Evolutionary conservation across 1,284 basidiomycete genomes (phyloP).

Genomic region (Ustilago bromivora): DNA sequence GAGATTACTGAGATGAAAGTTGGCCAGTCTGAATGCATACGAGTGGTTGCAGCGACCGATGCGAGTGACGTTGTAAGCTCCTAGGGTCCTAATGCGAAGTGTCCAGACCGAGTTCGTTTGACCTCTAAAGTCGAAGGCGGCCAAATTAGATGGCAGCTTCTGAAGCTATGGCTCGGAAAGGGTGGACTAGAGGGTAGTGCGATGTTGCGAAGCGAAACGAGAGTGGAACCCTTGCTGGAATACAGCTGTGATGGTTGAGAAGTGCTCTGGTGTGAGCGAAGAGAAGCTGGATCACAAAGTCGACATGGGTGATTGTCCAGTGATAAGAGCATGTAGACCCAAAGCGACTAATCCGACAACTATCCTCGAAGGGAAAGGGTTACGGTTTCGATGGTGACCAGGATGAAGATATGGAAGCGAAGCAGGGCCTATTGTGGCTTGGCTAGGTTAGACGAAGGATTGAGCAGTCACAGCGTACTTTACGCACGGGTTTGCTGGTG

Average conservation of each 20-base stretch:
- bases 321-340: neutral
- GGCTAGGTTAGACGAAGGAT: neutral
- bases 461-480: neutral
- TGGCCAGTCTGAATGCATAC: neutral
- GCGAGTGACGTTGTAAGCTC: neutral
- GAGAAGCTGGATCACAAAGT: neutral
- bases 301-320: slow-evolving; percentile 2
- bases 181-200: neutral
- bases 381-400: neutral
- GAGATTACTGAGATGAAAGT: neutral
- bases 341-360: neutral
- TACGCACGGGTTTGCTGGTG: neutral
- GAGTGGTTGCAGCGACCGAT: neutral
- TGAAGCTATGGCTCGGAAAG: neutral
- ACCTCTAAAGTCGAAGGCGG: neutral
- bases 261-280: slow-evolving; percentile 1
- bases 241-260: slow-evolving; percentile 1
- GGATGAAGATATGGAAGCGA: neutral
- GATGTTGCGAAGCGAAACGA: slow-evolving; percentile 4
- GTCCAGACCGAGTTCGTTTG: too few relatives aligned
- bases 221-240: slow-evolving; percentile 2
- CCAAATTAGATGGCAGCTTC: neutral
- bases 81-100: neutral
- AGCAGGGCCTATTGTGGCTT: neutral
- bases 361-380: neutral